Percentiles rank a stretch among this genome's conserved stretches.
These are phyloP conservation scores for Tuber umbilicatum DNA, from an alignment of 495 filamentous ascomycete species.

Conservation along the genomic window DNA sequence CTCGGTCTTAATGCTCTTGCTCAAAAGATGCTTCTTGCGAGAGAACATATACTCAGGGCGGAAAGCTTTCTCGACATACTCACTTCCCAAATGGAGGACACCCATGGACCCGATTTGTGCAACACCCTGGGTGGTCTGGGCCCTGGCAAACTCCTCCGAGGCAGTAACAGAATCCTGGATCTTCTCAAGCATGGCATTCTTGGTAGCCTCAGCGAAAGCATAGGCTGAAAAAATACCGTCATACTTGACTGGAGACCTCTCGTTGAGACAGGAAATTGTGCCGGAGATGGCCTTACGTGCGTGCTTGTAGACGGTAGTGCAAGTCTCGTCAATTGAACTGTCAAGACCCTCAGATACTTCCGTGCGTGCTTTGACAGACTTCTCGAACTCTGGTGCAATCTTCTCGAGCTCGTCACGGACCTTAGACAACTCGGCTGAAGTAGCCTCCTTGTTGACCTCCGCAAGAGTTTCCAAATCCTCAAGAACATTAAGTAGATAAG, in stretches of 20 bases:
- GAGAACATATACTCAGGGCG: conserved; percentile 87
- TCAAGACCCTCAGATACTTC: conserved; percentile 78
- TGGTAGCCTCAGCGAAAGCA: conserved; percentile 88
- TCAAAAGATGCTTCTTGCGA: conserved; percentile 68
- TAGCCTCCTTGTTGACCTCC: conserved; percentile 78
- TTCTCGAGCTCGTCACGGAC: conserved; percentile 72
- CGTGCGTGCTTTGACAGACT: conserved; percentile 71
- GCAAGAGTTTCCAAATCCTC: conserved; percentile 76
- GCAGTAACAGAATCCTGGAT: conserved; percentile 67
- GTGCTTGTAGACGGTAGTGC: conserved; percentile 73
- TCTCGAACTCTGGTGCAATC: conserved; percentile 76
- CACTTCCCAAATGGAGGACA: conserved; percentile 76
- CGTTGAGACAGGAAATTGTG: conserved; percentile 65
- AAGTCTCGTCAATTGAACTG: conserved; percentile 72
- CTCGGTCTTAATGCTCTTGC: conserved; percentile 74
- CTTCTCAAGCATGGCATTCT: conserved; percentile 80
- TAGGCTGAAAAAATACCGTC: conserved; percentile 78
- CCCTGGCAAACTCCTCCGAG: conserved; percentile 79
- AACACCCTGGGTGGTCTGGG: conserved; percentile 72
- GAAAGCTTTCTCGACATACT: conserved; percentile 78
- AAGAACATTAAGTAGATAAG: conserved; percentile 90
- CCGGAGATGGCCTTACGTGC: conserved; percentile 65
- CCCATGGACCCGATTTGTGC: conserved; percentile 81
- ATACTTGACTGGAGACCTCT: conserved; percentile 73
- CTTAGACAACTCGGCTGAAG: conserved; percentile 75